A percentile compares a stretch with the other conserved stretches of the same genome.
These are phyloP conservation scores for Naegleria gruberi DNA, from an alignment of 208 protist species.

Conservation along the genomic window DNA sequence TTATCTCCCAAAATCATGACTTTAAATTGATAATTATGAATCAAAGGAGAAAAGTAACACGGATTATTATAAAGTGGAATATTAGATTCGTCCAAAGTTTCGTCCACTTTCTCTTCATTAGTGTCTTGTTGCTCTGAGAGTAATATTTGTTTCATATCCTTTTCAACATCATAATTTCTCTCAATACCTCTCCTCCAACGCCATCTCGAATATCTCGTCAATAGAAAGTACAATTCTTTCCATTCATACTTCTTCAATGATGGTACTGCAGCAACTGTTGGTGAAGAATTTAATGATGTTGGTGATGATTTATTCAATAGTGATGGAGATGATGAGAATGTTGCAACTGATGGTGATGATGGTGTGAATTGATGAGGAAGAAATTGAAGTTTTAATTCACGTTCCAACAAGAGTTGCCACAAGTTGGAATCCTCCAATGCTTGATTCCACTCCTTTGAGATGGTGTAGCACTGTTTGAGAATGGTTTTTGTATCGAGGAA, in stretches of 20 bases:
- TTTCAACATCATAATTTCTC: background rate
- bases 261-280: too few relatives aligned
- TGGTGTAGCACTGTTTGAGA: background rate
- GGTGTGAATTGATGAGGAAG: background rate
- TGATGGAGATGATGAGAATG: too few relatives aligned
- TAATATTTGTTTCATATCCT: background rate
- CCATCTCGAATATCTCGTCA: background rate
- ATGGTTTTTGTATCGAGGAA: background rate
- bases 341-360: too few relatives aligned
- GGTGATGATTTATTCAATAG: too few relatives aligned
- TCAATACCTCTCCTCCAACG: background rate
- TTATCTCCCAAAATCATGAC: slow-evolving; percentile 9
- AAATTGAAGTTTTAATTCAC: background rate
- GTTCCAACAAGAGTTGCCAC: background rate
- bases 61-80: background rate
- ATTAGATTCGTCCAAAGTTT: background rate
- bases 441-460: background rate
- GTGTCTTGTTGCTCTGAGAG: background rate
- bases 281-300: too few relatives aligned
- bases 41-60: background rate
- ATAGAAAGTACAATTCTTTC: background rate
- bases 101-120: background rate
- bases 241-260: background rate
- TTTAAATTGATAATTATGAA: background rate
- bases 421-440: background rate